Evolutionary conservation across 2,329 filamentous ascomycete species (phyloP).

Genomic region (Bipolaris sorokiniana): DNA sequence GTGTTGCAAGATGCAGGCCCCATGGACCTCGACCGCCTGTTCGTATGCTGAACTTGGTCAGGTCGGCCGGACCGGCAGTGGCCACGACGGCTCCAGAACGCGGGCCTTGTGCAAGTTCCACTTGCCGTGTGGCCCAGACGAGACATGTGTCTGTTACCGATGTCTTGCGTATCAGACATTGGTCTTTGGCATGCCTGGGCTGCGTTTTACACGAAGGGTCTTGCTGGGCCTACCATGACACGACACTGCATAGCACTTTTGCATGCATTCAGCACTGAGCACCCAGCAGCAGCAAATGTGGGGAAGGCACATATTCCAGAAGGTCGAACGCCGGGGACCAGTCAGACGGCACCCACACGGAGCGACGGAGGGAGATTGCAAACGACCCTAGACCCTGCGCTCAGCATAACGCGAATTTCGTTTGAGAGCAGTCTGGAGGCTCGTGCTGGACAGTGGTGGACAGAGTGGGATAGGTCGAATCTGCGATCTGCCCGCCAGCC

Average conservation of each 20-base stretch:
- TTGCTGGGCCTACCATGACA: constrained; percentile 32
- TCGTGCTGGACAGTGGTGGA: constrained; percentile 34
- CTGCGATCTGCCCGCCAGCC: constrained; percentile 31
- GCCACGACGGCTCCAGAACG: constrained; percentile 40
- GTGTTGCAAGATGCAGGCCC: constrained; percentile 9
- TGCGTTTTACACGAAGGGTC: constrained; percentile 24
- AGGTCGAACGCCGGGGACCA: constrained; percentile 41
- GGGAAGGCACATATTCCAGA: constrained; percentile 37
- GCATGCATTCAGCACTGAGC: constrained; percentile 26
- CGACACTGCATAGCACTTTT: constrained; percentile 30
- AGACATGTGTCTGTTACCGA: constrained; percentile 28
- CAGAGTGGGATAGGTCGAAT: constrained; percentile 29
- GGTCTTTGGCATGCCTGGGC: constrained; percentile 27
- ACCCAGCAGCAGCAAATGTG: constrained; percentile 35
- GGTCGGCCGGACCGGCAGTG: constrained; percentile 24
- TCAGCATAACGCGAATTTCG: constrained; percentile 43
- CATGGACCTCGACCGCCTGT: constrained; percentile 25
- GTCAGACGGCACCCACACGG: constrained; percentile 30
- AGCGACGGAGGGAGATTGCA: constrained; percentile 28
- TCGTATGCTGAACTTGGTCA: constrained; percentile 4
- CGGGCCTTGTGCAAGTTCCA: constrained; percentile 38
- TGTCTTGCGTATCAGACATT: constrained; percentile 15
- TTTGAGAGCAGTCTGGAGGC: constrained; percentile 26
- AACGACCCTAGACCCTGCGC: constrained; percentile 31
- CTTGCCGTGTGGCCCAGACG: constrained; percentile 41